Evolutionary conservation across 1,284 basidiomycete species (phyloP).

Genomic region (Naganishia liquefaciens): DNA sequence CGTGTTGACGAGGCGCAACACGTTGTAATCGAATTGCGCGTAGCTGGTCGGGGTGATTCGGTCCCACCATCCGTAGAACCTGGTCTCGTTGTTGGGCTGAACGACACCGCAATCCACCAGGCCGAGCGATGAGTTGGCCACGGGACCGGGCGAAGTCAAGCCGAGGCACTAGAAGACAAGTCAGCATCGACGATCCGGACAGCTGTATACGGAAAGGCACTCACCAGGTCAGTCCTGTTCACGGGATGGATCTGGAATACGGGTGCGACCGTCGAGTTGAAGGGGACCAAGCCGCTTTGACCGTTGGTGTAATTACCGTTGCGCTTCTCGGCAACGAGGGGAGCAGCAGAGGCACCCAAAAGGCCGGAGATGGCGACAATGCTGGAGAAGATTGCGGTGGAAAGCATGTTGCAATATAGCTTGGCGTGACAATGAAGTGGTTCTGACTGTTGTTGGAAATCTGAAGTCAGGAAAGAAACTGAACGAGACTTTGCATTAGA

Average conservation of each 20-base stretch:
- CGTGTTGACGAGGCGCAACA: neutral
- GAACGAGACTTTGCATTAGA: neutral
- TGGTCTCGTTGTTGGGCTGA: slow-evolving; percentile 14
- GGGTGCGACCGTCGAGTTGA: neutral
- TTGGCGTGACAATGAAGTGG: neutral
- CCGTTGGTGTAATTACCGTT: neutral
- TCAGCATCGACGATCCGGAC: neutral
- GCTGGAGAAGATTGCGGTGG: neutral
- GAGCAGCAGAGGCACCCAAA: neutral
- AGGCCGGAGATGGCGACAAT: neutral
- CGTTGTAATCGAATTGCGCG: neutral
- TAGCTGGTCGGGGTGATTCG: neutral
- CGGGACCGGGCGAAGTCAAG: neutral
- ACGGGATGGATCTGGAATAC: slow-evolving; percentile 13
- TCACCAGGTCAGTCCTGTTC: slow-evolving; percentile 20
- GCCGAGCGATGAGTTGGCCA: slow-evolving; percentile 6
- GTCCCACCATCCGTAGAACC: slow-evolving; percentile 16
- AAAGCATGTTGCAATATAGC: neutral
- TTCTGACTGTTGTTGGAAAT: neutral
- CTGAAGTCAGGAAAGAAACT: too few species aligned
- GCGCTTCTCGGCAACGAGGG: neutral
- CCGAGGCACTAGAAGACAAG: slow-evolving; percentile 16
- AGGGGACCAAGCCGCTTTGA: too few species aligned
- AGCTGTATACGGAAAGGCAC: neutral
- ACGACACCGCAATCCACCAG: neutral